These are phyloP conservation scores for Triangularia verruculosa DNA, from an alignment of 2,329 filamentous ascomycete species.

Conservation along the genomic window DNA sequence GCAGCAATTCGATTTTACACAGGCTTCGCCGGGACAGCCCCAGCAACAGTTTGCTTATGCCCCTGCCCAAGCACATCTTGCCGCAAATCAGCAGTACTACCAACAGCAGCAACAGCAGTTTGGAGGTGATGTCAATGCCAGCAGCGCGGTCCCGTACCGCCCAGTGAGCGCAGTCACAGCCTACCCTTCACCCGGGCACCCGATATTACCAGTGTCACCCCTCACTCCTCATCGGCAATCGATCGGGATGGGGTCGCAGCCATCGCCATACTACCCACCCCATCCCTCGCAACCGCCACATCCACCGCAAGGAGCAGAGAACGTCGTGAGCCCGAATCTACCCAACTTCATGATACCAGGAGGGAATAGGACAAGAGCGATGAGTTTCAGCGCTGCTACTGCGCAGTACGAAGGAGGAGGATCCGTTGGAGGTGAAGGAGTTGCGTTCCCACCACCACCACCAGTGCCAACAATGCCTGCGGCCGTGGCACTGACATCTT, in stretches of 20 bases:
- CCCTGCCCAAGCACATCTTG: not conserved
- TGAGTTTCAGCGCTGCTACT: conserved; percentile 15
- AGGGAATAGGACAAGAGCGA: conserved; percentile 15
- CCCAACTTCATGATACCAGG: conserved; percentile 24
- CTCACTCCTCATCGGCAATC: conserved; percentile 4
- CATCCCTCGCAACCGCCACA: not conserved
- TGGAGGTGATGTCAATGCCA: not conserved
- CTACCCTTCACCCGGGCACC: conserved; percentile 9
- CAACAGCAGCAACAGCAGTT: conserved; percentile 5
- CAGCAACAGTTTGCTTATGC: not conserved
- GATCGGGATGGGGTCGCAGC: not conserved
- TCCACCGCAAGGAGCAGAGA: not conserved
- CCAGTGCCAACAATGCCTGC: not conserved
- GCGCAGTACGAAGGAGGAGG: conserved; percentile 2
- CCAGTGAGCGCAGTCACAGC: conserved; percentile 14
- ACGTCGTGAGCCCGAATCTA: conserved; percentile 5
- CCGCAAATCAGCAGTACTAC: not conserved
- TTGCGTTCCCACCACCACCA: conserved; percentile 4
- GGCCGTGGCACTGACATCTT: not conserved
- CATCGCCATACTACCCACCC: conserved; percentile 5
- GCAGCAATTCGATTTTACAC: not conserved
- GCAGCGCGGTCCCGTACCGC: not conserved
- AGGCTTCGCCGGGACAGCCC: not conserved
- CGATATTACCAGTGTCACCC: conserved; percentile 15
- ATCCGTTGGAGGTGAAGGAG: not conserved